phyloP scores from a whole-genome alignment of 371 early-diverging fungal genomes.

The Mortierella sp. region DNA sequence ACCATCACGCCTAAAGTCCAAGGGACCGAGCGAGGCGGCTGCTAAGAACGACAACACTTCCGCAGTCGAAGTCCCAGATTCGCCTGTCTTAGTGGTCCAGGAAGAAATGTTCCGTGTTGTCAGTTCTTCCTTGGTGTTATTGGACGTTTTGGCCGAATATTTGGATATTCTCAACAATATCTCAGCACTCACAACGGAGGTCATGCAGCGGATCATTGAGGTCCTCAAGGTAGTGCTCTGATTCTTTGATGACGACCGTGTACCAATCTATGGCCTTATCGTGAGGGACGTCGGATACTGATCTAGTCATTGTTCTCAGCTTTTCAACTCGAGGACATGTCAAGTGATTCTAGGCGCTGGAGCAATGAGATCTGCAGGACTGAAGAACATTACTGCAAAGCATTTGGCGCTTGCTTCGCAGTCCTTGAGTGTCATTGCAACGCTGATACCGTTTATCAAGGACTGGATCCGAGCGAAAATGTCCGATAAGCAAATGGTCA shows the following conservation, averaged over 20 bases:
- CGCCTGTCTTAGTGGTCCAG: slow-evolving; percentile 40
- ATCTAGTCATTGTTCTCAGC: slow-evolving; percentile 49
- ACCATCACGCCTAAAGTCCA: slow-evolving; percentile 12
- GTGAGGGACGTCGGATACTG: no score
- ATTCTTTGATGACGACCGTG: no score
- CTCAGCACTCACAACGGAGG: slow-evolving; percentile 79
- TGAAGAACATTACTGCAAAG: slow-evolving; percentile 95
- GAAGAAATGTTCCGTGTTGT: slow-evolving; percentile 82
- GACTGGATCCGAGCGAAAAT: slow-evolving; percentile 75
- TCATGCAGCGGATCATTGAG: slow-evolving; percentile 86
- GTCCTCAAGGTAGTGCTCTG: slow-evolving; percentile 72
- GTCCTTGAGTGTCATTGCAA: slow-evolving; percentile 85
- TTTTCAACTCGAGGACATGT: slow-evolving; percentile 91
- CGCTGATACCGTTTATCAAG: slow-evolving; percentile 84
- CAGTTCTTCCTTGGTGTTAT: slow-evolving; percentile 81
- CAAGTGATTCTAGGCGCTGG: slow-evolving; percentile 97
- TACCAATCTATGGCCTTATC: no score
- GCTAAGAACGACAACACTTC: slow-evolving; percentile 7
- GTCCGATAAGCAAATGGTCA: slow-evolving; percentile 75
- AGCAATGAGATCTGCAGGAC: slow-evolving; percentile 92
- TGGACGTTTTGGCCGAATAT: slow-evolving; percentile 92
- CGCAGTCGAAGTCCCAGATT: slow-evolving; percentile 22
- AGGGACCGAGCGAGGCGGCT: slow-evolving; percentile 20
- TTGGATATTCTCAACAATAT: slow-evolving; percentile 81
- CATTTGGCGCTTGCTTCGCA: slow-evolving; percentile 94